Evolutionary conservation across 441 rosid genomes (phyloP), one percentile per base, ranked within the genome.

Genomic region (Eutrema salsugineum): DNA sequence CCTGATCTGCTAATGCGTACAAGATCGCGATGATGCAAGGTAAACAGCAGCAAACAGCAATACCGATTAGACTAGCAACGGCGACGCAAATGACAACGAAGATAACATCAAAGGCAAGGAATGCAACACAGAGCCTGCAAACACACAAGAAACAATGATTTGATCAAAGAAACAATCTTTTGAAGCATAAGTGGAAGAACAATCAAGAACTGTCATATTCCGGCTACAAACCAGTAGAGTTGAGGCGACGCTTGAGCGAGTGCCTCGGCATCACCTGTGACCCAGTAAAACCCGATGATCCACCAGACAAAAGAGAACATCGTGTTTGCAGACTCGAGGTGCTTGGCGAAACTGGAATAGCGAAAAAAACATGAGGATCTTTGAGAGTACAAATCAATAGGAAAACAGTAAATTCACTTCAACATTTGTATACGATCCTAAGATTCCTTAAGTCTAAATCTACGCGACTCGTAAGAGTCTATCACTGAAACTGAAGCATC

Each of bases 251-350:
- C 77, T 20, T 46, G 84, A 54, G 91, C 79, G 54, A 94, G 79
- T 42, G 75, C 75, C 77, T 90, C 91, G 42, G 90, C 87, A 54
- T 93, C 96, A 32, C 91, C 91, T 43, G 98, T 89, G 40, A 95
- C 86, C 99, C 99, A 95, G 81, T 90, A 95, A 81, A 92, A 95
- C 22, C 98, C 99, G 65, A 92, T 83, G 83, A 92, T 91, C 98
- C 99, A 95, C 99, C 99, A 94, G 51, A 94, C 80, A 76, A 90
- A 92, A 11, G 98, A 94, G 79, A 94, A 87, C 94, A 92, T 88
- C 1, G 99, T 90, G 72, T 92, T 94, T 1, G 89, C 98, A 39
- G 99, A 90, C 72, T 89, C 99, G 60, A 94, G 80, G 68, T 92
- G 92, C 82, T 94, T 94, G 9, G 87, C 84, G 44, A 88, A 79